These are phyloP conservation scores for Xylariaceae sp. DNA, from an alignment of 2,329 filamentous ascomycete genomes.

Conservation along the genomic window DNA sequence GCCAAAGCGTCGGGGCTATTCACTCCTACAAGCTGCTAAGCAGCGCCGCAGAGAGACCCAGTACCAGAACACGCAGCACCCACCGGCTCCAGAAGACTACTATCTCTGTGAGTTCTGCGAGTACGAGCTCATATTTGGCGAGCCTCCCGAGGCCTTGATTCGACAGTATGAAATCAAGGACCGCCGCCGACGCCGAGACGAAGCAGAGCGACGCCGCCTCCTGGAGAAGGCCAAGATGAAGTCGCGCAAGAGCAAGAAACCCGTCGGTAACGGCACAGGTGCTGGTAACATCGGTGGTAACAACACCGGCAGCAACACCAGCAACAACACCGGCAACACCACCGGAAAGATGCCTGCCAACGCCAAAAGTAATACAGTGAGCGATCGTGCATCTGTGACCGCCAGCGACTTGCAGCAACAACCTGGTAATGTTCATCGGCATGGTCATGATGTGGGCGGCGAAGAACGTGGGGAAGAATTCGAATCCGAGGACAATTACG, in stretches of 20 bases:
- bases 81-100: conserved; percentile 64
- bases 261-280: conserved; percentile 20
- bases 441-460: conserved; percentile 28
- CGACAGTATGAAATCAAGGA: conserved; percentile 94
- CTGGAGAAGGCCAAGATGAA: conserved; percentile 94
- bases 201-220: conserved; percentile 78
- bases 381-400: conserved; percentile 25
- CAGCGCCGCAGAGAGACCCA: conserved; percentile 73
- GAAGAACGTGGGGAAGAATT: conserved; percentile 35
- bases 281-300: no score
- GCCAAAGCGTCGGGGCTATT: conserved; percentile 62
- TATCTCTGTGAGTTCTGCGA: conserved; percentile 99
- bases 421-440: conserved; percentile 19
- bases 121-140: conserved; percentile 93
- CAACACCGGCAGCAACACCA: no score
- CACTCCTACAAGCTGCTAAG: conserved; percentile 69
- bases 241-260: conserved; percentile 82
- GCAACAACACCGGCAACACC: conserved; percentile 35
- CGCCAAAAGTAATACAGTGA: conserved; percentile 39
- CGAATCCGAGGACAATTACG: conserved; percentile 38
- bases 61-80: conserved; percentile 69
- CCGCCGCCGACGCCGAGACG: conserved; percentile 71
- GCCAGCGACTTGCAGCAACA: conserved; percentile 24
- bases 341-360: conserved; percentile 60
- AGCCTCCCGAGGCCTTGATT: conserved; percentile 76